Evolutionary conservation across 305 asterid genomes (phyloP), one percentile per base, ranked within the genome.

Genomic region (Fraxinus sp.): DNA sequence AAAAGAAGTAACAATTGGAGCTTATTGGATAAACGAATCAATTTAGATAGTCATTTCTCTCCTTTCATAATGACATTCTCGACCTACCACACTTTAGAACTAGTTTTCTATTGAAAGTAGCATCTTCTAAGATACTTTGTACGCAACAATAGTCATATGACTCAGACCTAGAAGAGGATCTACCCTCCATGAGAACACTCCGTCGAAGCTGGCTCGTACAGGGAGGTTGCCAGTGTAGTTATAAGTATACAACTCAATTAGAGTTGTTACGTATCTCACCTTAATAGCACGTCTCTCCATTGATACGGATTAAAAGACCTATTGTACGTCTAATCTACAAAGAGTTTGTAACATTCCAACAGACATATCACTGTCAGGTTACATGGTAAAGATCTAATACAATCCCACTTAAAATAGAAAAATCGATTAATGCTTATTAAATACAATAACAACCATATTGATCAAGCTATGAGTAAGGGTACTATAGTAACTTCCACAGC

Each of bases 401-500:
- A 64, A 30, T 68, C 37, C 75, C 75, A 68, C 20, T 68, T 13
- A 28, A 13, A 68, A 68, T 28, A 28, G 20, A 68, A 68, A 64
- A 68, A 28, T 68, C 20, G 5, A 68, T 68, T 10, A 68, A 26
- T 30, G 75, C 75, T 43, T 68, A 36, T 28, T 30, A 30, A 68
- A 36, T 11, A 30, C 37, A 68, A 30, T 13, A 22, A 68, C 7
- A 28, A 11, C 32, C 75, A 28, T 68, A 30, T 1, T 20, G 3
- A 76, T 49, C 3, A 22, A 73, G 41, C 43, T 11, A 9, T 24
- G 8, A 11, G 3, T 1, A 22, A 24, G 87, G 90, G 77, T 78
- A 84, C 6, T 84, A 70, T n/a, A n/a, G 91, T 88, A 83, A 84
- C 66, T 85, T 78, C 1, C 18, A 2, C 16, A 30, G 8, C 20